Evolutionary conservation across 495 filamentous ascomycete genomes (phyloP).

Genomic region (Penicillium pulvis): DNA sequence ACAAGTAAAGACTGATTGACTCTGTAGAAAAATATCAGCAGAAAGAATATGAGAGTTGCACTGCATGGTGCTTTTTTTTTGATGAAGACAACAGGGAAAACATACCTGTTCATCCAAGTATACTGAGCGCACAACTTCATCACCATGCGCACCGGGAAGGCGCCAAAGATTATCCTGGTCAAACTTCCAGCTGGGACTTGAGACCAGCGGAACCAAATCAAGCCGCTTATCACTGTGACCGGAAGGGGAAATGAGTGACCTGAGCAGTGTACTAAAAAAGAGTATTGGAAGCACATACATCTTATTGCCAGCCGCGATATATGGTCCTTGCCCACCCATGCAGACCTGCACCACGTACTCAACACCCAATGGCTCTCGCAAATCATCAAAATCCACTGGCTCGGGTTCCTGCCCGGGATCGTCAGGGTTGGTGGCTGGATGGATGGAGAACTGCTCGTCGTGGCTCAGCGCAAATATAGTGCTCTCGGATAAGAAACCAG

Average conservation of each 20-base stretch:
- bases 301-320: conserved; percentile 48
- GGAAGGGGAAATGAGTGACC: conserved; percentile 10
- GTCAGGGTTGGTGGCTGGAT: conserved; percentile 63
- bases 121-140: conserved; percentile 81
- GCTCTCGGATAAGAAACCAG: conserved; percentile 71
- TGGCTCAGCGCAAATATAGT: conserved; percentile 77
- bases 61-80: not conserved
- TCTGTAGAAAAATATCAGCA: conserved; percentile 35
- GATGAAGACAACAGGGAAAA: not conserved
- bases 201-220: conserved; percentile 66
- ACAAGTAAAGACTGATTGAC: conserved; percentile 69
- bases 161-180: conserved; percentile 62
- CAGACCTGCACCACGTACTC: conserved; percentile 82
- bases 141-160: conserved; percentile 75
- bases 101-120: conserved; percentile 67
- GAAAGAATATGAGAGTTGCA: not conserved
- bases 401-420: conserved; percentile 51
- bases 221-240: conserved; percentile 59
- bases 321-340: conserved; percentile 50
- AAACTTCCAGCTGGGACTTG: conserved; percentile 59
- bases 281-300: conserved; percentile 31
- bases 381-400: conserved; percentile 71
- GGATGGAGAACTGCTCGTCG: conserved; percentile 79
- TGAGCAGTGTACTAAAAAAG: not conserved
- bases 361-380: conserved; percentile 68